These are phyloP conservation scores for Tieghemostelium lacteum DNA, from an alignment of 78 protist species.

Conservation along the genomic window DNA sequence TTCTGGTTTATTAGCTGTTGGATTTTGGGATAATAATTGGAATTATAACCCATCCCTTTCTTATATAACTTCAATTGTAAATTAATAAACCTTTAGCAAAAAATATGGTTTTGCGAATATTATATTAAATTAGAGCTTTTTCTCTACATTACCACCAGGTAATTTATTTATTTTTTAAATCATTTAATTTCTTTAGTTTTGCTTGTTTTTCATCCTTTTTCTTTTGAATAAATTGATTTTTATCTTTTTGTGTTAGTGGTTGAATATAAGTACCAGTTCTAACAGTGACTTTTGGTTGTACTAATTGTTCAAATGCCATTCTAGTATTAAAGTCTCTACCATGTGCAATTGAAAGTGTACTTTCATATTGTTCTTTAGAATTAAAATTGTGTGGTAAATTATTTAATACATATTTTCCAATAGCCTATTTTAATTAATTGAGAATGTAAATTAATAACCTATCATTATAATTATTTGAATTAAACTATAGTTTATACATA, in stretches of 20 bases:
- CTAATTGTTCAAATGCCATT: conserved; percentile 30
- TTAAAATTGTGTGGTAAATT: conserved; percentile 35
- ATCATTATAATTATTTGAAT: not conserved
- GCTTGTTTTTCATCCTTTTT: conserved; percentile 19
- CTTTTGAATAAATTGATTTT: not conserved
- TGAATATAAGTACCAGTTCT: conserved; percentile 45
- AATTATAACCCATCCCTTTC: not conserved
- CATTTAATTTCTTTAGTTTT: too few species aligned
- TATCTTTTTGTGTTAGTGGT: conserved; percentile 42
- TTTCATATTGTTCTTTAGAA: conserved; percentile 62
- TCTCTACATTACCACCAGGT: too few species aligned
- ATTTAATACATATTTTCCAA: conserved; percentile 46
- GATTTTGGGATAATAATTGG: conserved; percentile 75
- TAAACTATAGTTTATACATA: not conserved
- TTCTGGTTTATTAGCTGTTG: conserved; percentile 34
- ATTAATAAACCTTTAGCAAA: conserved; percentile 15
- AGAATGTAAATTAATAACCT: too few species aligned
- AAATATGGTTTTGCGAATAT: too few species aligned
- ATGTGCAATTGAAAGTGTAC: conserved; percentile 27
- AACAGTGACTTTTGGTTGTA: conserved; percentile 60
- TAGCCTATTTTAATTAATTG: not conserved
- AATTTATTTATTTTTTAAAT: too few species aligned
- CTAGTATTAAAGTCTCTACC: conserved; percentile 70
- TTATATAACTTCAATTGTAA: conserved; percentile 13
- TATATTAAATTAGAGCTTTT: too few species aligned